Evolutionary conservation across 176 grass and related monocot species (phyloP).

Genomic region (Poa pratensis): DNA sequence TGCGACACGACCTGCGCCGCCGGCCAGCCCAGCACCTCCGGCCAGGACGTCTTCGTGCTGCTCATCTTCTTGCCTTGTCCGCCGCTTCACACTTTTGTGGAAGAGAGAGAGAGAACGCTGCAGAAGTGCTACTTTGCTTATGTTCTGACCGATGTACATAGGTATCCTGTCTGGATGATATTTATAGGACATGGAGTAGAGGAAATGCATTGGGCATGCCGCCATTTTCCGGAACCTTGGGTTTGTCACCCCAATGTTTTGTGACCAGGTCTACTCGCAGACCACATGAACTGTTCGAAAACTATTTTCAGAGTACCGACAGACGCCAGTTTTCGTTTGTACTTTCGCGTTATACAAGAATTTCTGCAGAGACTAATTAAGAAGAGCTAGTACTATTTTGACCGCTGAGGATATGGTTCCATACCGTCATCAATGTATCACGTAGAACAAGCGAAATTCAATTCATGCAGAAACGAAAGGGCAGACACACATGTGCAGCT

Average conservation of each 20-base stretch:
- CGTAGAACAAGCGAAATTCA: too few species aligned
- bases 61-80: neutral
- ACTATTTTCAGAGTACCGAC: too few species aligned
- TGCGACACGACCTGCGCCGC: neutral
- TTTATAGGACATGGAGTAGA: neutral
- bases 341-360: too few species aligned
- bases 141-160: neutral
- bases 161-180: neutral
- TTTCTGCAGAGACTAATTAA: too few species aligned
- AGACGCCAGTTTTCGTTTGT: too few species aligned
- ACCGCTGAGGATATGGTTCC: too few species aligned
- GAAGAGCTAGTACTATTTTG: too few species aligned
- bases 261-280: conserved; percentile 6
- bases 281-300: neutral
- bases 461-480: too few species aligned
- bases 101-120: neutral
- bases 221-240: neutral
- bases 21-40: conserved; percentile 24
- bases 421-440: too few species aligned
- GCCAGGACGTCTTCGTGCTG: conserved; percentile 22
- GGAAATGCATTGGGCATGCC: neutral
- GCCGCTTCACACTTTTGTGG: neutral
- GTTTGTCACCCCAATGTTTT: neutral
- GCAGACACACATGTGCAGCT: too few species aligned
- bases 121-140: neutral